Percentiles rank a stretch among this genome's conserved stretches.
Conservation (phyloP, 345 rosid species). For the Dipteronia dyeriana region DNA sequence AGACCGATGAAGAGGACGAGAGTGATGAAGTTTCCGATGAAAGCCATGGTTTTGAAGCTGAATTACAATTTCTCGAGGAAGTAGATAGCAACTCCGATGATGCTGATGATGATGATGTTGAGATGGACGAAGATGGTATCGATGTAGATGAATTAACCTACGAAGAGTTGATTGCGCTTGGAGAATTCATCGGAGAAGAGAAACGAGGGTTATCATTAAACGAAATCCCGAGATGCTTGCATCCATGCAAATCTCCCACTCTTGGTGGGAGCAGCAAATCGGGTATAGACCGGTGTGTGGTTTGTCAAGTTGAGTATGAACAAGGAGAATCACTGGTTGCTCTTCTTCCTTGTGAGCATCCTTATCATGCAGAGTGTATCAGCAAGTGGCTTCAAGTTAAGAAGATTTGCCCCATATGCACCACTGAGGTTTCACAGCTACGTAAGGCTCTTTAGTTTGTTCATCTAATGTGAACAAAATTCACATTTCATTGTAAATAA, state of each 20-base stretch:
- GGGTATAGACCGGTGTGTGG: slow-evolving; percentile 63
- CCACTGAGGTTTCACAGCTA: slow-evolving; percentile 40
- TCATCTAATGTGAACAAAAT: too few relatives aligned
- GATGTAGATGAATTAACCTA: slow-evolving; percentile 70
- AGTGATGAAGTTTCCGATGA: slow-evolving; percentile 22
- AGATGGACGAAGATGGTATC: slow-evolving; percentile 52
- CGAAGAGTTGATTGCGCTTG: slow-evolving; percentile 69
- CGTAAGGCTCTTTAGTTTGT: background rate
- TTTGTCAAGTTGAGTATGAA: slow-evolving; percentile 75
- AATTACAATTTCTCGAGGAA: slow-evolving; percentile 45
- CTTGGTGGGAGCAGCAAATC: slow-evolving; percentile 16
- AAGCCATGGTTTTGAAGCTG: slow-evolving; percentile 37
- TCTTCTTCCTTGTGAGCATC: slow-evolving; percentile 65
- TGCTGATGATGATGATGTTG: slow-evolving; percentile 34
- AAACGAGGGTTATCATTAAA: slow-evolving; percentile 48
- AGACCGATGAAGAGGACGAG: slow-evolving; percentile 29
- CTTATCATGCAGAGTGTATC: slow-evolving; percentile 67
- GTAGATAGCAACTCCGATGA: slow-evolving; percentile 36
- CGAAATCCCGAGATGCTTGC: slow-evolving; percentile 47
- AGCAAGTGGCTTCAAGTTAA: slow-evolving; percentile 66
- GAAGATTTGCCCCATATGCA: slow-evolving; percentile 78
- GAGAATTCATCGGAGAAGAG: slow-evolving; percentile 67
- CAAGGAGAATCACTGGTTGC: slow-evolving; percentile 54
- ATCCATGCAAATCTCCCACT: slow-evolving; percentile 11
- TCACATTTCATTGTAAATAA: too few relatives aligned